Base-by-base conservation (phyloP, 2,329 filamentous ascomycete genomes). In the Talaromyces sp. region DNA sequence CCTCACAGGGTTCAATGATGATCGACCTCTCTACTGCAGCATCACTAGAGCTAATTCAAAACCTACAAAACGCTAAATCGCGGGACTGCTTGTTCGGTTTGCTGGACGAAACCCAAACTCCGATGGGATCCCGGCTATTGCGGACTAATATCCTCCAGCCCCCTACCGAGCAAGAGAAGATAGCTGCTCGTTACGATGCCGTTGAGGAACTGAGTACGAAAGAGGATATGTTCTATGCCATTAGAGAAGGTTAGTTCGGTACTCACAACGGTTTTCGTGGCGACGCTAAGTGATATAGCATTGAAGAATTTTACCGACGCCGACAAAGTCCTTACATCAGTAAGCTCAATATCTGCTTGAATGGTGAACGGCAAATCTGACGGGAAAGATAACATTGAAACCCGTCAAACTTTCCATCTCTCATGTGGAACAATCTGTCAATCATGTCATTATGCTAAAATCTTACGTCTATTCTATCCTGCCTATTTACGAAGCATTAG, bases 1-100 rank as follows among this genome's bases (percentile, higher is more conserved):
- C 93, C 0, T 93, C 92, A 0, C 91, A 96, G 73, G 91, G 94
- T 27, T 91, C 92, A 0, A 97, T 98, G 93, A 92, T 96, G 86
- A 96, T 98, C 70, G 94, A 97, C 72, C 84, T 95, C 2, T 90
- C 92, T 0, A 96, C 93, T 0, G 92, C 97, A 31, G 85, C 89
- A 43, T 92, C 92, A 0, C 82, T 99, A 2, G 95, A 99, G 75
- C 84, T 99, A 5, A 90, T 98, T 29, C 92, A 97, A 72, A 99
- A 97, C 69, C 74, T 93, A 0, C 88, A 91, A 13, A 88, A 90
- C 70, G 73, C 88, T 0, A 93, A 90, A 69, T 96, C 93, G 0
- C 91, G 88, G 68, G 87, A 94, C 45, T 94, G 90, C 69, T 81
- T 99, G 0, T 94, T 93, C 68, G 93, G 93, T 0, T 77, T 98